A percentile compares a stretch with the other conserved stretches of the same genome.
Evolutionary conservation across 2,329 filamentous ascomycete species (phyloP).

Genomic region (Fusarium tjaetaba): DNA sequence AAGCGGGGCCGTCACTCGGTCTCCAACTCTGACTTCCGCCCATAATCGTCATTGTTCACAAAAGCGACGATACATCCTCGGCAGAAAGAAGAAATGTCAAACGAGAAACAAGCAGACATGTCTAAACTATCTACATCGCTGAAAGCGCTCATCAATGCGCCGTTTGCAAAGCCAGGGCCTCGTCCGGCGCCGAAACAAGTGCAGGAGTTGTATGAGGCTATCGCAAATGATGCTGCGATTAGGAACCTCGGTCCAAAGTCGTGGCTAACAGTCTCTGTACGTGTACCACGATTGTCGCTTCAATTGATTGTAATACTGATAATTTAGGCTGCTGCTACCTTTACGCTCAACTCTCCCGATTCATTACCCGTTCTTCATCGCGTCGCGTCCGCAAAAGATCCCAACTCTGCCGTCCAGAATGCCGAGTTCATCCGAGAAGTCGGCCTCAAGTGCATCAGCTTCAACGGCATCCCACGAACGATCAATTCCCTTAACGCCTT

Average conservation of each 20-base stretch:
- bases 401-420: slow-evolving; percentile 52
- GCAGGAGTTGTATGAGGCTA: slow-evolving; percentile 69
- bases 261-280: slow-evolving; percentile 74
- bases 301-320: background rate
- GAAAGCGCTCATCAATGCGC: slow-evolving; percentile 78
- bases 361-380: slow-evolving; percentile 73
- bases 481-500: slow-evolving; percentile 86
- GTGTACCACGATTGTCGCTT: slow-evolving; percentile 4
- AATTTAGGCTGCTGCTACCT: slow-evolving; percentile 77
- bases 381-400: slow-evolving; percentile 51
- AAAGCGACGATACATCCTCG: slow-evolving; percentile 23
- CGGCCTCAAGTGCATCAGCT: slow-evolving; percentile 80
- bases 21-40: slow-evolving; percentile 32
- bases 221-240: slow-evolving; percentile 70
- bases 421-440: slow-evolving; percentile 81
- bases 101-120: slow-evolving; percentile 58
- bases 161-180: slow-evolving; percentile 72
- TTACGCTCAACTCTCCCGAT: slow-evolving; percentile 87
- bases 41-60: slow-evolving; percentile 24
- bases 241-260: slow-evolving; percentile 70
- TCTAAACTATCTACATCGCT: slow-evolving; percentile 77
- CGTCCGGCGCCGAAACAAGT: slow-evolving; percentile 72
- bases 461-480: slow-evolving; percentile 83
- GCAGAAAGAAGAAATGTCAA: slow-evolving; percentile 24
- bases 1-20: slow-evolving; percentile 31